Evolutionary conservation across 2,329 filamentous ascomycete genomes (phyloP).

Genomic region (Xylariaceae sp.): DNA sequence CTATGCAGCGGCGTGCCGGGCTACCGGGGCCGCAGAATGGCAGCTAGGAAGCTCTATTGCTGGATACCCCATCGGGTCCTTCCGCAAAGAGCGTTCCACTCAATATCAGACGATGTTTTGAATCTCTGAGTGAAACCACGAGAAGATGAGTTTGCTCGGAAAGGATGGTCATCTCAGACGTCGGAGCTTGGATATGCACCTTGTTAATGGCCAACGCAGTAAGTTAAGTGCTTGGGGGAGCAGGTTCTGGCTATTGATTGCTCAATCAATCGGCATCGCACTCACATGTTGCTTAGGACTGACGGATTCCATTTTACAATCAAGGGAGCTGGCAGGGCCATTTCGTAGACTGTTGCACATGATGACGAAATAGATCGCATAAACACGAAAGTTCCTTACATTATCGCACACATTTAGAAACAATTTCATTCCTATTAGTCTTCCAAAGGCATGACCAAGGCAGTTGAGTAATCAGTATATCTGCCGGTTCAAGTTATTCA

Average conservation of each 20-base stretch:
- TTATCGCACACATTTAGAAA: too few relatives aligned
- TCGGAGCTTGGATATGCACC: slow-evolving; percentile 47
- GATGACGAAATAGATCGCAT: too few relatives aligned
- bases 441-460: too few relatives aligned
- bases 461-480: too few relatives aligned
- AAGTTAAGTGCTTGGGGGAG: slow-evolving; percentile 41
- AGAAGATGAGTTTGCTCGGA: slow-evolving; percentile 35
- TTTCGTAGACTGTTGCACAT: too few relatives aligned
- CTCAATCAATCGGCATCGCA: not conserved
- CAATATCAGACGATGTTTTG: slow-evolving; percentile 41
- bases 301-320: too few relatives aligned
- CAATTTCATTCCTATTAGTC: too few relatives aligned
- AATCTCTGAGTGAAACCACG: slow-evolving; percentile 39
- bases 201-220: slow-evolving; percentile 35
- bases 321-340: too few relatives aligned
- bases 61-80: slow-evolving; percentile 45
- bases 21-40: slow-evolving; percentile 37
- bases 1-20: slow-evolving; percentile 37
- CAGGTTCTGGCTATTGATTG: slow-evolving; percentile 28
- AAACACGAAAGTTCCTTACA: too few relatives aligned
- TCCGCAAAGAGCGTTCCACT: slow-evolving; percentile 46
- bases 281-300: too few relatives aligned
- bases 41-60: slow-evolving; percentile 40
- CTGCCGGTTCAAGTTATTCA: not conserved
- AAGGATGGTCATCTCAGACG: slow-evolving; percentile 39